These are phyloP conservation scores for Claviceps paspali DNA, from an alignment of 2,329 filamentous ascomycete genomes.

Conservation along the genomic window DNA sequence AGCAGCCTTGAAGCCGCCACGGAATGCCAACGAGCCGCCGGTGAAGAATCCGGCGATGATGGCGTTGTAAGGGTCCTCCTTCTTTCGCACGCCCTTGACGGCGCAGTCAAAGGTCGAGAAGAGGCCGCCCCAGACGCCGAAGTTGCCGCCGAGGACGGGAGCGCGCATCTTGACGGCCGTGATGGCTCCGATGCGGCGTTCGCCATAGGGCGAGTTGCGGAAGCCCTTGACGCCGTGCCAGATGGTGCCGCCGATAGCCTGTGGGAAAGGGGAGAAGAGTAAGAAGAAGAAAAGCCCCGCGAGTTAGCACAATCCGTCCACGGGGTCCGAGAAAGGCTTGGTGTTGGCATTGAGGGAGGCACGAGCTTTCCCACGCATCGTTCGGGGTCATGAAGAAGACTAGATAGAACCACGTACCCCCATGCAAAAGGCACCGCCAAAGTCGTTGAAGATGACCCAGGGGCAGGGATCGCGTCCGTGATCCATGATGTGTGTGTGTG, in stretches of 20 bases:
- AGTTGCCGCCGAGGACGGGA: constrained; percentile 92
- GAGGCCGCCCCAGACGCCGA: constrained; percentile 91
- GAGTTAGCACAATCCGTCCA: too few relatives aligned
- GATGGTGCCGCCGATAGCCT: constrained; percentile 67
- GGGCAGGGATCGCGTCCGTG: constrained; percentile 94
- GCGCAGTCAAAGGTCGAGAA: constrained; percentile 96
- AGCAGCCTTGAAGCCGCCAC: constrained; percentile 82
- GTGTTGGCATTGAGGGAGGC: too few relatives aligned
- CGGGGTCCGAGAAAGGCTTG: too few relatives aligned
- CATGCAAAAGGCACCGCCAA: constrained; percentile 94
- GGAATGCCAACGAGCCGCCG: constrained; percentile 76
- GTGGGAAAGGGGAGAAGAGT: background rate
- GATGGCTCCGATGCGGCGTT: constrained; percentile 87
- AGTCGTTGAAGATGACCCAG: constrained; percentile 92
- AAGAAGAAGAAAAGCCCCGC: too few relatives aligned
- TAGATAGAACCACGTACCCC: too few relatives aligned
- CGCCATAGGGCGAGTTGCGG: constrained; percentile 78
- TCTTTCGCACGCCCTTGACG: constrained; percentile 84
- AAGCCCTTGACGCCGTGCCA: constrained; percentile 97
- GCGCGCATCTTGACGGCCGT: constrained; percentile 96
- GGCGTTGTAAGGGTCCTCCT: constrained; percentile 96
- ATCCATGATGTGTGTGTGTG: constrained; percentile 49
- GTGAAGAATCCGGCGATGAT: constrained; percentile 98
- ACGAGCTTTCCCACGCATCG: too few relatives aligned
- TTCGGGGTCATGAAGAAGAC: too few relatives aligned